phyloP scores from a whole-genome alignment of 257 asterid genomes.

The Prunella vulgaris region DNA sequence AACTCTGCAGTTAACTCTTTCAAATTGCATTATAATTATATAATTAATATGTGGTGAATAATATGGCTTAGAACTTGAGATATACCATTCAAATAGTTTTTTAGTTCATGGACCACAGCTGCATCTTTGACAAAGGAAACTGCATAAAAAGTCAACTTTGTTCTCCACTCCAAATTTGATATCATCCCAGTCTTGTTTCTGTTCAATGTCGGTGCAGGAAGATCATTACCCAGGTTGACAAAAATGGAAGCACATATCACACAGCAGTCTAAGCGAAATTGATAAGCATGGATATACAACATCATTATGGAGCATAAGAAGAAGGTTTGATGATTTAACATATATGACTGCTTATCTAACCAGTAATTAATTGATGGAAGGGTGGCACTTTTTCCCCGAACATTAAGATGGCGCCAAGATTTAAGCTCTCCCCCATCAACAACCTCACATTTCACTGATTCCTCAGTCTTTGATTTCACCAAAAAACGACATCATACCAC shows the following conservation, averaged over 20 bases:
- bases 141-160: slow-evolving; percentile 88
- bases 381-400: slow-evolving; percentile 95
- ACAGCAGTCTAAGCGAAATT: slow-evolving; percentile 11
- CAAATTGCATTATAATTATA: neutral
- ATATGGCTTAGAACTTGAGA: neutral
- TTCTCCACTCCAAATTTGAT: slow-evolving; percentile 96
- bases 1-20: neutral
- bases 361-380: slow-evolving; percentile 95
- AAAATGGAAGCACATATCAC: neutral
- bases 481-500: slow-evolving; percentile 95
- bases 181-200: slow-evolving; percentile 98
- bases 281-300: slow-evolving; percentile 3
- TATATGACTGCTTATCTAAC: slow-evolving; percentile 36
- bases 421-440: slow-evolving; percentile 96
- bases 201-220: slow-evolving; percentile 32
- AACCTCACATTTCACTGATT: slow-evolving; percentile 88
- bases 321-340: neutral
- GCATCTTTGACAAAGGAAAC: slow-evolving; percentile 99
- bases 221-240: slow-evolving; percentile 12
- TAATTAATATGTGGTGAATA: neutral
- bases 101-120: slow-evolving; percentile 92
- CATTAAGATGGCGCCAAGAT: slow-evolving; percentile 94
- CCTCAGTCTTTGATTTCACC: slow-evolving; percentile 75
- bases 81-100: slow-evolving; percentile 80
- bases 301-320: slow-evolving; percentile 3